Conservation (phyloP, 495 filamentous ascomycete genomes). For the Ramalina intermedia region DNA sequence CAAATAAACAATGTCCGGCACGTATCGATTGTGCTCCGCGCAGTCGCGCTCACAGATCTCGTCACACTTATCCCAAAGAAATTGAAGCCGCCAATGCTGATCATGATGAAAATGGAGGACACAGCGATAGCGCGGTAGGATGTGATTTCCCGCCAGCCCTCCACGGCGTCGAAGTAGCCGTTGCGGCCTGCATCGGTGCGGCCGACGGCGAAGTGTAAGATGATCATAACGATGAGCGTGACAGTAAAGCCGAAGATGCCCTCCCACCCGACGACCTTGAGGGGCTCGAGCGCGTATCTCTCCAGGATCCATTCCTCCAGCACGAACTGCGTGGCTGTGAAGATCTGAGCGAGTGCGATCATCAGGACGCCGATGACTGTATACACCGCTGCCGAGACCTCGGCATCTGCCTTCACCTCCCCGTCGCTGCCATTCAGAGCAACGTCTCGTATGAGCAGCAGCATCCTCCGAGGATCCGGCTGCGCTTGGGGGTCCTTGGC, state of each 20-base stretch:
- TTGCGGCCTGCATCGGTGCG: slow-evolving; percentile 54
- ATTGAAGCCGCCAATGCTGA: slow-evolving; percentile 96
- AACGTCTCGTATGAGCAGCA: slow-evolving; percentile 14
- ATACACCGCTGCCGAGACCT: slow-evolving; percentile 45
- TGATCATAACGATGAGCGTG: slow-evolving; percentile 63
- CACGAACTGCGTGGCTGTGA: slow-evolving; percentile 92
- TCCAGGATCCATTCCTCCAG: slow-evolving; percentile 90
- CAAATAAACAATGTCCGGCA: slow-evolving; percentile 97
- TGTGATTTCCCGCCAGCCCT: slow-evolving; percentile 67
- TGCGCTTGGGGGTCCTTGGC: slow-evolving; percentile 48
- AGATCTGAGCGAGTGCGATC: slow-evolving; percentile 89
- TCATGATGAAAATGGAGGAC: slow-evolving; percentile 79
- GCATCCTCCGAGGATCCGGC: slow-evolving; percentile 17
- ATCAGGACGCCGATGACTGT: slow-evolving; percentile 72
- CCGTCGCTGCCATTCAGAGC: slow-evolving; percentile 3
- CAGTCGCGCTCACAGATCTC: slow-evolving; percentile 72
- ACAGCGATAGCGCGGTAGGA: slow-evolving; percentile 53
- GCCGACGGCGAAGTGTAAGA: slow-evolving; percentile 65
- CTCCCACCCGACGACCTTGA: slow-evolving; percentile 92
- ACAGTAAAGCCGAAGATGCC: slow-evolving; percentile 82
- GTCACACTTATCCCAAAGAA: slow-evolving; percentile 95
- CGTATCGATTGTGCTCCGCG: slow-evolving; percentile 90
- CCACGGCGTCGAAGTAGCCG: slow-evolving; percentile 79
- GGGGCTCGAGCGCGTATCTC: slow-evolving; percentile 72
- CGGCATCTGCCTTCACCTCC: slow-evolving; percentile 17